Evolutionary conservation across 2,329 filamentous ascomycete genomes (phyloP).

Genomic region (Diaporthe helianthi): DNA sequence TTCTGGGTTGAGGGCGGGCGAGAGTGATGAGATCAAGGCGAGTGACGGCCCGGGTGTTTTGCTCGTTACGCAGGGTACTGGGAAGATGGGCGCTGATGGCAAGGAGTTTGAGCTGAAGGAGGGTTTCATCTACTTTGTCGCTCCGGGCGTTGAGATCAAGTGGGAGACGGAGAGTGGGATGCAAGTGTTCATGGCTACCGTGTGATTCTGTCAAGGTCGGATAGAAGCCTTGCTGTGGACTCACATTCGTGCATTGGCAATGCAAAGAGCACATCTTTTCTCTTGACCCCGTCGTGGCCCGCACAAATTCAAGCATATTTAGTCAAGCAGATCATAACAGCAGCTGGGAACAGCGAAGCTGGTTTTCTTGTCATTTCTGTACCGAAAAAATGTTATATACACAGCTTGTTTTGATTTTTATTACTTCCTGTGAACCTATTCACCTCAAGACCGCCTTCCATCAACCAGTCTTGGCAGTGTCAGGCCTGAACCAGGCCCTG

Average conservation of each 20-base stretch:
- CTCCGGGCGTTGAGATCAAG: constrained; percentile 52
- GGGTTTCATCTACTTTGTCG: constrained; percentile 73
- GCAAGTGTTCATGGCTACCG: constrained; percentile 45
- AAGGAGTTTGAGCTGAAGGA: constrained; percentile 61
- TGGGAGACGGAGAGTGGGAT: constrained; percentile 44
- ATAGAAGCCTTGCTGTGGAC: not conserved
- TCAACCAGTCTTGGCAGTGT: constrained; percentile 26
- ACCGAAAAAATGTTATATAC: not conserved
- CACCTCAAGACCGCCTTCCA: not conserved
- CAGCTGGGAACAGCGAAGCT: accelerated
- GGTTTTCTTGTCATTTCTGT: not conserved
- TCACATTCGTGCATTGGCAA: not conserved
- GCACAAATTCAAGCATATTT: accelerated
- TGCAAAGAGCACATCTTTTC: not conserved
- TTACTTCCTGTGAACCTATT: not conserved
- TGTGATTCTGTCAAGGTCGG: no score
- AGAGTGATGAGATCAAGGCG: constrained; percentile 63
- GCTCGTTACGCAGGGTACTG: constrained; percentile 66
- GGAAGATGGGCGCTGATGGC: constrained; percentile 61
- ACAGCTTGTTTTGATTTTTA: not conserved
- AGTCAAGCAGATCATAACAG: not conserved
- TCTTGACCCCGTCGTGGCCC: not conserved
- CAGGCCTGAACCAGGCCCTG: constrained; percentile 35
- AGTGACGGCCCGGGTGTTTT: constrained; percentile 69
- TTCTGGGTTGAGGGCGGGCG: constrained; percentile 61